A percentile compares a stretch with the other conserved stretches of the same genome.
Evolutionary conservation across 1,139 yeast genomes (phyloP).

Genomic region (Suhomyces choctaworum): DNA sequence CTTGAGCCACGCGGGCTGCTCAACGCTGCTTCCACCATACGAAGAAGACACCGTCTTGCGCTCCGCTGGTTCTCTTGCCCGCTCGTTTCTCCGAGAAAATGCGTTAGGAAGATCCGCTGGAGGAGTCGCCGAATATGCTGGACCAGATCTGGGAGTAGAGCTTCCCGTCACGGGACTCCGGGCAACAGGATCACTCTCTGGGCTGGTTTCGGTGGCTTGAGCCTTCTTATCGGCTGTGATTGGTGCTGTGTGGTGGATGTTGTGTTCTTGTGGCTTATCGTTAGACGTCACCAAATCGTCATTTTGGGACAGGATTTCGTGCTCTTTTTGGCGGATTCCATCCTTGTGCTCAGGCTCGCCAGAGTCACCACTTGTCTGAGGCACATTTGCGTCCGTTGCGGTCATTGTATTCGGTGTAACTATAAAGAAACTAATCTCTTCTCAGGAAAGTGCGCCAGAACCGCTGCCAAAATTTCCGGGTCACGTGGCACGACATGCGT

Average conservation of each 20-base stretch:
- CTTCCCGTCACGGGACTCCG: too few species aligned
- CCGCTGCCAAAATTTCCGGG: slow-evolving; percentile 15
- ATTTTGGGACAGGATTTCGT: not conserved
- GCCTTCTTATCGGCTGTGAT: too few species aligned
- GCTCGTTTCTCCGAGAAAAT: slow-evolving; percentile 28
- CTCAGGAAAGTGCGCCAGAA: not conserved
- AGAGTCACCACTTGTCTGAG: not conserved
- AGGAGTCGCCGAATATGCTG: too few species aligned
- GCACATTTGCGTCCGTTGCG: not conserved
- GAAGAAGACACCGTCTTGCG: slow-evolving; percentile 23
- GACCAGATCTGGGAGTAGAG: too few species aligned
- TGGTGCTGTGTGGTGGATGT: too few species aligned
- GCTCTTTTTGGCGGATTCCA: not conserved
- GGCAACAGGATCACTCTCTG: too few species aligned
- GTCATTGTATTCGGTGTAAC: not conserved
- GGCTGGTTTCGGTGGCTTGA: too few species aligned
- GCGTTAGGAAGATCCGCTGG: slow-evolving; percentile 21
- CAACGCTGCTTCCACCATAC: slow-evolving; percentile 25
- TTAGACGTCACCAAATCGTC: not conserved
- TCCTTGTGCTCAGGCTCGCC: not conserved
- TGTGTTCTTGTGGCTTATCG: not conserved
- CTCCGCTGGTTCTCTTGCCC: slow-evolving; percentile 1
- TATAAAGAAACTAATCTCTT: not conserved
- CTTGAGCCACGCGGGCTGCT: slow-evolving; percentile 45
- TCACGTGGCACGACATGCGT: slow-evolving; percentile 42